Percentiles rank a stretch among this genome's conserved stretches.
These are phyloP conservation scores for Ophiostoma quercus DNA, from an alignment of 2,329 filamentous ascomycete species.

Conservation along the genomic window DNA sequence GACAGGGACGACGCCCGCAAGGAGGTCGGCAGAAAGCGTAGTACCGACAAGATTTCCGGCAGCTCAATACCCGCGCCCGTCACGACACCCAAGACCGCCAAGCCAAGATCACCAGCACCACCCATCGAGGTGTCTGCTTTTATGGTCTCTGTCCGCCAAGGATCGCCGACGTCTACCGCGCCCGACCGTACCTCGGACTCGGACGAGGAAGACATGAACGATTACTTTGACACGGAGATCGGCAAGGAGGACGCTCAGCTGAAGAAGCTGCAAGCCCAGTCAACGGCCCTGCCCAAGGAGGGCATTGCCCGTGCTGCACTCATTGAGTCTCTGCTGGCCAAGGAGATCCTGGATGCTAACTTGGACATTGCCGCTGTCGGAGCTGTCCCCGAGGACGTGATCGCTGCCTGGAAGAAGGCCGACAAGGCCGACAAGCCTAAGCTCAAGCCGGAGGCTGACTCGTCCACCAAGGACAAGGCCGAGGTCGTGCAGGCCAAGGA, in stretches of 20 bases:
- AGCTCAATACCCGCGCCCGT: neutral
- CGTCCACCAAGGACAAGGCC: neutral
- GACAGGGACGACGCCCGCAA: neutral
- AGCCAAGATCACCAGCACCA: neutral
- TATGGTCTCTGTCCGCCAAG: slow-evolving; percentile 24
- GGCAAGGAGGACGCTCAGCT: slow-evolving; percentile 47
- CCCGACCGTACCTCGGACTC: slow-evolving; percentile 41
- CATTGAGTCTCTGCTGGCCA: slow-evolving; percentile 45
- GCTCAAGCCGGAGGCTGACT: slow-evolving; percentile 17
- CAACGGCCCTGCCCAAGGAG: slow-evolving; percentile 38
- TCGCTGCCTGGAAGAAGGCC: slow-evolving; percentile 28
- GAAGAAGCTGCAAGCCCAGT: slow-evolving; percentile 41
- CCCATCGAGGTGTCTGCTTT: slow-evolving; percentile 14
- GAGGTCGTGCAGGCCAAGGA: neutral
- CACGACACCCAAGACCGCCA: slow-evolving; percentile 6
- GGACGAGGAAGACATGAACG: slow-evolving; percentile 55
- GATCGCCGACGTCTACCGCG: neutral
- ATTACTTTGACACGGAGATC: slow-evolving; percentile 52
- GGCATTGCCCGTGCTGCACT: slow-evolving; percentile 44
- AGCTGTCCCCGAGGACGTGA: slow-evolving; percentile 36
- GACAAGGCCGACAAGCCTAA: slow-evolving; percentile 15
- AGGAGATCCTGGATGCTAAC: slow-evolving; percentile 43
- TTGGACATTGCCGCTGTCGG: slow-evolving; percentile 44
- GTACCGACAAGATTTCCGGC: neutral
- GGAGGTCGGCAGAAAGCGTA: neutral